These are phyloP conservation scores for Geotrichum phurueaensis DNA, from an alignment of 1,139 yeast genomes.

Conservation along the genomic window DNA sequence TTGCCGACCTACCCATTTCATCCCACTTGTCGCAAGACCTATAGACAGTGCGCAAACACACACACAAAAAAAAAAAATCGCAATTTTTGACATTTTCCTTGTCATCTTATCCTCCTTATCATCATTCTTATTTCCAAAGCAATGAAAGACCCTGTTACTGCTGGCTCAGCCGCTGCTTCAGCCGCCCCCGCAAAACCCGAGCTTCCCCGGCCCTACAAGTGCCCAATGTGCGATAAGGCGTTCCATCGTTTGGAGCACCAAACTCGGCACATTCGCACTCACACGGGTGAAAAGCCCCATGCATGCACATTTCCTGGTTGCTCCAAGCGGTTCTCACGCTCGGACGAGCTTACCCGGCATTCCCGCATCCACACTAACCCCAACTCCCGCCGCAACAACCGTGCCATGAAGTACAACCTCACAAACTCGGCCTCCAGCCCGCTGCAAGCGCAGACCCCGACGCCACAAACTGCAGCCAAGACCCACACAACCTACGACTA, in stretches of 20 bases:
- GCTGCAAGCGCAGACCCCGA: not conserved
- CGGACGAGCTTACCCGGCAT: conserved; percentile 89
- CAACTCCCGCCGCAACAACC: conserved; percentile 50
- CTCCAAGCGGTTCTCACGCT: conserved; percentile 72
- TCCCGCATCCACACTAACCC: conserved; percentile 82
- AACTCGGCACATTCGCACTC: conserved; percentile 89
- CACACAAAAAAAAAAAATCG: no score
- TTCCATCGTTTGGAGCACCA: conserved; percentile 91
- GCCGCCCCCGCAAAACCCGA: conserved; percentile 28
- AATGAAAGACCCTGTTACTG: not conserved
- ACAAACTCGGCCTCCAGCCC: no score
- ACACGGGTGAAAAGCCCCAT: conserved; percentile 94
- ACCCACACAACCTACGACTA: conserved; percentile 24
- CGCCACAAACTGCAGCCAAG: not conserved
- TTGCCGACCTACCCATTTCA: not conserved
- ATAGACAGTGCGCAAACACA: not conserved
- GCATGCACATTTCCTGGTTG: conserved; percentile 85
- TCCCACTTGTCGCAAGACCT: not conserved
- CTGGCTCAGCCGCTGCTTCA: not conserved
- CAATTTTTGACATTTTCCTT: not conserved
- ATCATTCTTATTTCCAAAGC: not conserved
- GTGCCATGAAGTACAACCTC: conserved; percentile 27
- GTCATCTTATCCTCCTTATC: not conserved
- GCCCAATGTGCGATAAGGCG: conserved; percentile 87
- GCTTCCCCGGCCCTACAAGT: conserved; percentile 69